phyloP scores from a whole-genome alignment of 2,329 filamentous ascomycete species.

The Allantophomopsis lycopodina region DNA sequence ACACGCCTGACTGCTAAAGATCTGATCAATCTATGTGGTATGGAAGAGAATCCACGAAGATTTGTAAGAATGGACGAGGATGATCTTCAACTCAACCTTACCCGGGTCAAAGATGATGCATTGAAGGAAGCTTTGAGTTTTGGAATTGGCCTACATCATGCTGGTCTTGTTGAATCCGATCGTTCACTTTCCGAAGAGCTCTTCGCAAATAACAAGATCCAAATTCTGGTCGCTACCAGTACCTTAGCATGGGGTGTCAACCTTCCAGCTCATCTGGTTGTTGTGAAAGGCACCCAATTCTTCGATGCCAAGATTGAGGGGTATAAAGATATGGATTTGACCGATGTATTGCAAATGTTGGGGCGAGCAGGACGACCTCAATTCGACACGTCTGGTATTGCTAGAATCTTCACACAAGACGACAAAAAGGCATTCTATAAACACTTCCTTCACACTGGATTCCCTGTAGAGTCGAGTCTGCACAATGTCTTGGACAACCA shows the following conservation, averaged over 20 bases:
- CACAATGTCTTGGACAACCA: slow-evolving; percentile 97
- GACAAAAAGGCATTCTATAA: slow-evolving; percentile 99
- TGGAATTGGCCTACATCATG: slow-evolving; percentile 93
- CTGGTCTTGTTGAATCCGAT: slow-evolving; percentile 89
- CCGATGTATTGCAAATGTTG: slow-evolving; percentile 95
- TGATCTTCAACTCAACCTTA: slow-evolving; percentile 76
- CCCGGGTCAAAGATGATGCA: slow-evolving; percentile 83
- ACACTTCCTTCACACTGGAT: slow-evolving; percentile 95
- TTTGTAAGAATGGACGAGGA: slow-evolving; percentile 94
- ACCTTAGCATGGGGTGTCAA: slow-evolving; percentile 98
- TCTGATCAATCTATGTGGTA: slow-evolving; percentile 91
- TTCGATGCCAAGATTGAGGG: slow-evolving; percentile 97
- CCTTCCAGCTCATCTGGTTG: slow-evolving; percentile 86
- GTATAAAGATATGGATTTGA: slow-evolving; percentile 98
- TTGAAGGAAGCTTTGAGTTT: slow-evolving; percentile 91
- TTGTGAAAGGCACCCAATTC: slow-evolving; percentile 96
- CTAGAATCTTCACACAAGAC: slow-evolving; percentile 93
- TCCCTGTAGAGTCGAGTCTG: slow-evolving; percentile 90
- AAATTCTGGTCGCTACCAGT: slow-evolving; percentile 89
- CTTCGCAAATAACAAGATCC: slow-evolving; percentile 95
- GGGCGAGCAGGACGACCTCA: slow-evolving; percentile 91
- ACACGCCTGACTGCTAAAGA: slow-evolving; percentile 92
- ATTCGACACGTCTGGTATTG: slow-evolving; percentile 91
- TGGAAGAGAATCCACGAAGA: slow-evolving; percentile 92
- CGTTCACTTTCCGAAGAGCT: slow-evolving; percentile 85